Percentiles rank a stretch among this genome's conserved stretches.
These are phyloP conservation scores for Prorocentrum cordatum DNA, from an alignment of 169 alveolate species.

Conservation along the genomic window DNA sequence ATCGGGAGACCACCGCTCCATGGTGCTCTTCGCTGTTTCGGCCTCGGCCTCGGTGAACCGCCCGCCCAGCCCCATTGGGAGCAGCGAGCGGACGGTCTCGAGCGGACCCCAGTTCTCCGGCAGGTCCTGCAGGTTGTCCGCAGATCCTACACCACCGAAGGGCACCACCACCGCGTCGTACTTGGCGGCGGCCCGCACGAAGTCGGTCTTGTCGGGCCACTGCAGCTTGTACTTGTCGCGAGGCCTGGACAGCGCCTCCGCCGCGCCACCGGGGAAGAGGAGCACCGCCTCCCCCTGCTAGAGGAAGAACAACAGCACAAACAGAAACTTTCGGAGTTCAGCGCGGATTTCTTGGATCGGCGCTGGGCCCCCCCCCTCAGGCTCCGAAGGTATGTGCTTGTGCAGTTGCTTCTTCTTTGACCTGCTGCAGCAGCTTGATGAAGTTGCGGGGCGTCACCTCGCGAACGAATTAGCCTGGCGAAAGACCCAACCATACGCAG, in stretches of 20 bases:
- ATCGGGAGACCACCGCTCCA: not conserved
- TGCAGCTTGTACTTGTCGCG: constrained; percentile 31
- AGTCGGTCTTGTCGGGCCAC: constrained; percentile 61
- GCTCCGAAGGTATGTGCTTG: not conserved
- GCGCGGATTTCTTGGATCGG: not conserved
- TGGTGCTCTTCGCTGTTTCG: not conserved
- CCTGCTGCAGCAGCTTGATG: constrained; percentile 58
- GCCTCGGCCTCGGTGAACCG: not conserved
- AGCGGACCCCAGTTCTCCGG: not conserved
- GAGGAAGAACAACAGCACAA: not conserved
- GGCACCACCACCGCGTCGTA: constrained; percentile 53
- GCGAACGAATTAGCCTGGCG: no score
- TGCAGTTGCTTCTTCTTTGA: not conserved
- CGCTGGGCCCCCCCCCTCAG: not conserved
- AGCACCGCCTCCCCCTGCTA: not conserved
- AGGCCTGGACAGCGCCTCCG: not conserved
- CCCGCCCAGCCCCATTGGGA: not conserved
- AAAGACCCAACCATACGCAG: no score
- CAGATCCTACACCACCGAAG: constrained; percentile 25
- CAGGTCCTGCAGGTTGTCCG: constrained; percentile 16
- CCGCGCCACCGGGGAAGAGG: not conserved
- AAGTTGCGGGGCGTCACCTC: constrained; percentile 36
- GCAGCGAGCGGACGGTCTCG: not conserved
- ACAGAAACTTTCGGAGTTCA: not conserved
- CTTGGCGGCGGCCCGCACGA: constrained; percentile 55